A percentile compares a stretch with the other conserved stretches of the same genome.
phyloP scores from a whole-genome alignment of 1,139 yeast species.

The Insectozyma bohioensis region DNA sequence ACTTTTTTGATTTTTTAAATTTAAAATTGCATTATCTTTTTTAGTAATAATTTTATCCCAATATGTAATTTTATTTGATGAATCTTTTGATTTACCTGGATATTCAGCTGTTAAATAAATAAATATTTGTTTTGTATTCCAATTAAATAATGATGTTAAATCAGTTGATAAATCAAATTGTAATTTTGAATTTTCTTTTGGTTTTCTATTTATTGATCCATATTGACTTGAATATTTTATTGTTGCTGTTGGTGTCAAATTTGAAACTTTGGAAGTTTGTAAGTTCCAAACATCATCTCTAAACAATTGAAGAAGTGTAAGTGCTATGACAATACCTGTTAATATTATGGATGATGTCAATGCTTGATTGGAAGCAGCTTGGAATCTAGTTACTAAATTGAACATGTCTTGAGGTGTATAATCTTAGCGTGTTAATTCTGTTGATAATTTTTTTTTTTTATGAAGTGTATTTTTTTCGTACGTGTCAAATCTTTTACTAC shows the following conservation, averaged over 20 bases:
- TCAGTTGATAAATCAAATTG: conserved; percentile 68
- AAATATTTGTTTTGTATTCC: conserved; percentile 96
- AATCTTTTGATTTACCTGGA: conserved; percentile 54
- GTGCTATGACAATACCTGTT: conserved; percentile 42
- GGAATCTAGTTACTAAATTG: conserved; percentile 44
- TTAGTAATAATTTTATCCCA: conserved; percentile 83
- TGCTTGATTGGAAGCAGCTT: conserved; percentile 56
- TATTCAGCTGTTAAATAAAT: conserved; percentile 89
- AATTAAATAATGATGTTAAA: conserved; percentile 77
- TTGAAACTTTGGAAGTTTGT: conserved; percentile 39
- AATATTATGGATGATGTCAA: conserved; percentile 52
- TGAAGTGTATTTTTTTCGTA: conserved; percentile 2
- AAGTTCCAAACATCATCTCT: conserved; percentile 43
- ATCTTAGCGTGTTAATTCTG: too few species aligned
- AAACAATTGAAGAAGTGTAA: conserved; percentile 53
- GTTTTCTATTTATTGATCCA: conserved; percentile 67
- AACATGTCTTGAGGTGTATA: conserved; percentile 29
- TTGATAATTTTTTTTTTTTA: too few species aligned
- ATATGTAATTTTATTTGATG: conserved; percentile 69
- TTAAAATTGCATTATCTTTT: conserved; percentile 57
- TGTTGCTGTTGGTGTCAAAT: conserved; percentile 41
- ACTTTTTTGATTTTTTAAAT: conserved; percentile 54
- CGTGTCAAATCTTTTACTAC: conserved; percentile 3
- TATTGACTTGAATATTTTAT: conserved; percentile 67
- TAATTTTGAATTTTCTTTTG: conserved; percentile 78